Evolutionary conservation across 805 yeast species (phyloP).

Genomic region (Yarrowia divulgata): DNA sequence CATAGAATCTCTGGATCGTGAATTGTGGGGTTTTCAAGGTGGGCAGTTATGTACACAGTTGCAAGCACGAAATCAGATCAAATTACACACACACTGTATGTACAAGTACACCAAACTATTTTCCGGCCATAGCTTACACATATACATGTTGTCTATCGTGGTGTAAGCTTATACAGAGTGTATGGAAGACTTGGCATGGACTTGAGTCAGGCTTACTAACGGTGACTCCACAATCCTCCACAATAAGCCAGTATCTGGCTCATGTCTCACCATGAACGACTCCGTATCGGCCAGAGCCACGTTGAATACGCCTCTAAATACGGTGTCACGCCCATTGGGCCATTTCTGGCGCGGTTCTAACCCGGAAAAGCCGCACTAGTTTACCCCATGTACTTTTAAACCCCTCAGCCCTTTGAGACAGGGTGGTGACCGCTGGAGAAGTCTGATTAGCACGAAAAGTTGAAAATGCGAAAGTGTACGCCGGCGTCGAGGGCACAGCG

Average conservation of each 20-base stretch:
- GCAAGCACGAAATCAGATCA: no score
- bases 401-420: not conserved
- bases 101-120: no score
- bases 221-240: no score
- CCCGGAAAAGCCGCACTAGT: conserved; percentile 26
- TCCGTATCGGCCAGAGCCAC: not conserved
- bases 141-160: conserved; percentile 1
- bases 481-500: not conserved
- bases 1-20: not conserved
- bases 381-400: conserved; percentile 28
- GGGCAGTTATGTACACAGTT: no score
- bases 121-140: no score
- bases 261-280: no score
- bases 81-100: no score
- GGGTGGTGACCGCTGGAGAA: not conserved
- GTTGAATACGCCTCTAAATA: not conserved
- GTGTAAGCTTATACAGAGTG: conserved; percentile 27
- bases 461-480: not conserved
- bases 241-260: no score
- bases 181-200: conserved; percentile 28
- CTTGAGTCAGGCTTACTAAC: not conserved
- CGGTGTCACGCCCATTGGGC: not conserved
- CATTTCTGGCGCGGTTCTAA: not conserved
- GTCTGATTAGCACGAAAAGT: not conserved
- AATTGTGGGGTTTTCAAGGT: not conserved